These are phyloP conservation scores for Sordariomycetes sp. DNA, from an alignment of 2,329 filamentous ascomycete species.

Conservation along the genomic window DNA sequence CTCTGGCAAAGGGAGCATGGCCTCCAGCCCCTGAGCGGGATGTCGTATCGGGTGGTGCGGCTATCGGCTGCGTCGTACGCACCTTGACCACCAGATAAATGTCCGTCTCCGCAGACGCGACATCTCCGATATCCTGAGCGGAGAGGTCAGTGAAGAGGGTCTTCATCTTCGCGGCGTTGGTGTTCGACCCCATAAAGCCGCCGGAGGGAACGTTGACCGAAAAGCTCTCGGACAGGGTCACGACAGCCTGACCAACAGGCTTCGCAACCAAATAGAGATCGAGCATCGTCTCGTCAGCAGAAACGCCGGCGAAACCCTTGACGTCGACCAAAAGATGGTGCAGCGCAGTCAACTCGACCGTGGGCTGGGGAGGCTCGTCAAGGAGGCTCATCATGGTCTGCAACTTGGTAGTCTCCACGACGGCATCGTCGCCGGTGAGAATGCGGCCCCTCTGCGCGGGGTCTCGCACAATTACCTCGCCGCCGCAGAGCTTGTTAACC, in stretches of 20 bases:
- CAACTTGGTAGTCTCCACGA: conserved; percentile 77
- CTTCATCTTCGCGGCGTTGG: conserved; percentile 56
- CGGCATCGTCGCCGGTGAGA: conserved; percentile 83
- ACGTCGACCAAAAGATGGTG: conserved; percentile 78
- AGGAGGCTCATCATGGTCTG: conserved; percentile 95
- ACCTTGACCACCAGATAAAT: conserved; percentile 79
- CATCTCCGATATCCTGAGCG: conserved; percentile 56
- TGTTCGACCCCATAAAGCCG: conserved; percentile 53
- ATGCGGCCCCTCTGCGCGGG: conserved; percentile 72
- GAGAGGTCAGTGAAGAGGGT: conserved; percentile 83
- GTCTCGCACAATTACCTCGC: conserved; percentile 90
- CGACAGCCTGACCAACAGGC: conserved; percentile 45
- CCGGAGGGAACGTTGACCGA: conserved; percentile 64
- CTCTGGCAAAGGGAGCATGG: conserved; percentile 26
- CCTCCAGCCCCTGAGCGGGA: conserved; percentile 36
- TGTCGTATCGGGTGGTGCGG: conserved; percentile 24
- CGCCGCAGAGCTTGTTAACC: conserved; percentile 87
- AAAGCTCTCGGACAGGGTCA: conserved; percentile 71
- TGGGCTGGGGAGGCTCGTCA: conserved; percentile 61
- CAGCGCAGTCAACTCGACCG: conserved; percentile 55
- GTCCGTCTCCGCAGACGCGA: conserved; percentile 50
- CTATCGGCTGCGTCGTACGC: conserved; percentile 42
- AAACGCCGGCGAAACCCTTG: conserved; percentile 65
- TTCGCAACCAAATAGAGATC: conserved; percentile 69
- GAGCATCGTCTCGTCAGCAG: conserved; percentile 62